These are phyloP conservation scores for Guyanaporus albipodus DNA, from an alignment of 768 basidiomycete genomes.

Conservation along the genomic window DNA sequence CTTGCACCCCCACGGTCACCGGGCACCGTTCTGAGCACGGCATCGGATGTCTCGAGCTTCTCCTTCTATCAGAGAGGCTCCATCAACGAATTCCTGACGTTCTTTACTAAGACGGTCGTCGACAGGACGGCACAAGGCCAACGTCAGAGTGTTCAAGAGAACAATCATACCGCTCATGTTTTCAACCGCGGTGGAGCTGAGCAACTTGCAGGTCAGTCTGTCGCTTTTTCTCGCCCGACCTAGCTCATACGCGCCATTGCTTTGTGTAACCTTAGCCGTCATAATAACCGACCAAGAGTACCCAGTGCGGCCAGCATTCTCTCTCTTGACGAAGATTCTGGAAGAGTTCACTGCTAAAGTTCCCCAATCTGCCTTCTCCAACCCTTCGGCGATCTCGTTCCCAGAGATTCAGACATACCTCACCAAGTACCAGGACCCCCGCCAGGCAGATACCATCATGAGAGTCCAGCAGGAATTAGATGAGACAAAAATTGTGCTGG, in stretches of 20 bases:
- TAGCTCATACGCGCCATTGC: constrained; percentile 1
- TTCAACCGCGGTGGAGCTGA: constrained; percentile 89
- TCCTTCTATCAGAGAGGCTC: constrained; percentile 90
- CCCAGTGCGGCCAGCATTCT: constrained; percentile 94
- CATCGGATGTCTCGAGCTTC: constrained; percentile 84
- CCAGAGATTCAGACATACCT: constrained; percentile 73
- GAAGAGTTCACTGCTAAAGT: constrained; percentile 88
- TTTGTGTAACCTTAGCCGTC: constrained; percentile 55
- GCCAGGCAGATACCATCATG: constrained; percentile 98
- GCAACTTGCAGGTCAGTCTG: constrained; percentile 68
- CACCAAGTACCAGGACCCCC: constrained; percentile 93
- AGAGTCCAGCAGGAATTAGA: constrained; percentile 96
- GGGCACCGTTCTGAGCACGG: constrained; percentile 59
- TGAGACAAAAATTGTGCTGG: constrained; percentile 98
- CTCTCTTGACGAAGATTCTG: constrained; percentile 85
- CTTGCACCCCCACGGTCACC: constrained; percentile 62
- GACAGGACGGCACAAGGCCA: constrained; percentile 85
- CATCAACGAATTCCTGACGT: constrained; percentile 88
- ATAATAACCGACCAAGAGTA: constrained; percentile 96
- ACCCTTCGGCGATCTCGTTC: constrained; percentile 69
- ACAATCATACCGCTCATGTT: constrained; percentile 88
- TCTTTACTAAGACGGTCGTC: constrained; percentile 90
- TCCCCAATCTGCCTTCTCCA: constrained; percentile 63
- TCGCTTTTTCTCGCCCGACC: background rate
- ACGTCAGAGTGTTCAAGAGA: constrained; percentile 92